phyloP scores from a whole-genome alignment of 2,329 filamentous ascomycete genomes.

The Colletotrichum theobromicola region DNA sequence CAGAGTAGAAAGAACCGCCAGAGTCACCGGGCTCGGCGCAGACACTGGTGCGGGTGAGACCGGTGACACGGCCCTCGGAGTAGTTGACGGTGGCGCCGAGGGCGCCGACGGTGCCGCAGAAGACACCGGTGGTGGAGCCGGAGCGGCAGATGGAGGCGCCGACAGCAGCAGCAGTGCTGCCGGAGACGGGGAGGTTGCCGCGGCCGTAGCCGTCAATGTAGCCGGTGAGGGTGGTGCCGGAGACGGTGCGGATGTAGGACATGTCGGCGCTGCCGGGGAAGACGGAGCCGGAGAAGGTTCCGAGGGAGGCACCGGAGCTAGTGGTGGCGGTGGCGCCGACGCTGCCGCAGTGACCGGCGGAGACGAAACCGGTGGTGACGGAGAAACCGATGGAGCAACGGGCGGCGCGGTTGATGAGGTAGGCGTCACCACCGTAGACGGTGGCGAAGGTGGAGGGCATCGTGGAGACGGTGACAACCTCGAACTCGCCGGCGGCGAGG shows the following conservation, averaged over 20 bases:
- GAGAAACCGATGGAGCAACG: slow-evolving; percentile 46
- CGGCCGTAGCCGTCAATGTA: slow-evolving; percentile 38
- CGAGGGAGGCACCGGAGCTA: slow-evolving; percentile 33
- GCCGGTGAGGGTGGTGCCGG: slow-evolving; percentile 37
- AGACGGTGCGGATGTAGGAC: slow-evolving; percentile 38
- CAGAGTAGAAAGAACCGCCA: slow-evolving; percentile 43
- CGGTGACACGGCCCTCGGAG: slow-evolving; percentile 41
- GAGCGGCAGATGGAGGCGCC: slow-evolving; percentile 45
- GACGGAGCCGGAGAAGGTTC: slow-evolving; percentile 40
- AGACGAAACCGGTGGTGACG: slow-evolving; percentile 44
- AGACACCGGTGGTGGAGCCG: slow-evolving; percentile 44
- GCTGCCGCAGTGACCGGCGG: slow-evolving; percentile 43
- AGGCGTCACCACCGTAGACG: slow-evolving; percentile 41
- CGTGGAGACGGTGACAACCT: slow-evolving; percentile 35
- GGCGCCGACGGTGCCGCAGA: slow-evolving; percentile 40
- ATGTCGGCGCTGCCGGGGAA: slow-evolving; percentile 46
- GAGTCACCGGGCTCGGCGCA: slow-evolving; percentile 48
- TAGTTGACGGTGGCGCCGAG: slow-evolving; percentile 41
- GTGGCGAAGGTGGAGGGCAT: slow-evolving; percentile 40
- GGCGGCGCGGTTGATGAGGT: slow-evolving; percentile 35
- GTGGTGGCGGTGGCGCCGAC: slow-evolving; percentile 35
- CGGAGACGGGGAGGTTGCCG: slow-evolving; percentile 36
- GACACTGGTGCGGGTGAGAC: slow-evolving; percentile 43
- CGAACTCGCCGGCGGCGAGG: slow-evolving; percentile 38
- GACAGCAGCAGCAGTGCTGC: slow-evolving; percentile 39